These are phyloP conservation scores for Ceratocystiopsis minuta DNA, from an alignment of 2,329 filamentous ascomycete species.

Conservation along the genomic window DNA sequence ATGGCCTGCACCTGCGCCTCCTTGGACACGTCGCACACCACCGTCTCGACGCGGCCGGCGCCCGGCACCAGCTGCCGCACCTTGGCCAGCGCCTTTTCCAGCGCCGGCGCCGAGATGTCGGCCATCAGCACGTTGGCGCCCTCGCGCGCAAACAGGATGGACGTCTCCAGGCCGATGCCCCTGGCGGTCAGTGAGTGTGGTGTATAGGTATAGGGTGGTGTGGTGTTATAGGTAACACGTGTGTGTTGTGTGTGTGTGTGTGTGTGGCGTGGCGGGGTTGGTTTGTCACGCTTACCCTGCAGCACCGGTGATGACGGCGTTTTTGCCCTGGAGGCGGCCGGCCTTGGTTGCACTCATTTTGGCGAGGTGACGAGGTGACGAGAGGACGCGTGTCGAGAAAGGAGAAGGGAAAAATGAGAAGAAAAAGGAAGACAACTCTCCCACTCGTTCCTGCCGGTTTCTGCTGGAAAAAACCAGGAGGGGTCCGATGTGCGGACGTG, in stretches of 20 bases:
- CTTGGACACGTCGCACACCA: slow-evolving; percentile 62
- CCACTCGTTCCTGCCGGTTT: too few relatives aligned
- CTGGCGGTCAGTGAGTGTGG: slow-evolving; percentile 22
- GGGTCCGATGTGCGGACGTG: too few relatives aligned
- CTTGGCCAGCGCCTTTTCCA: slow-evolving; percentile 60
- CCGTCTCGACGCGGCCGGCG: slow-evolving; percentile 41
- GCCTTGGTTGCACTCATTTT: slow-evolving; percentile 6
- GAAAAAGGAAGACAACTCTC: too few relatives aligned
- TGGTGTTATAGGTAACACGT: neutral
- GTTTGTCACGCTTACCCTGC: slow-evolving; percentile 55
- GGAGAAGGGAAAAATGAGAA: too few relatives aligned
- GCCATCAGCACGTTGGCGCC: slow-evolving; percentile 72
- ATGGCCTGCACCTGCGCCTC: slow-evolving; percentile 61
- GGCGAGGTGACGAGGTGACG: too few relatives aligned
- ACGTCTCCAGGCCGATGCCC: slow-evolving; percentile 84
- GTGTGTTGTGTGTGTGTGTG: too few relatives aligned
- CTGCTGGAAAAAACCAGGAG: too few relatives aligned
- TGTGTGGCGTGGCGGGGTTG: neutral
- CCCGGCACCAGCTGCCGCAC: slow-evolving; percentile 53
- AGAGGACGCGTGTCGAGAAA: too few relatives aligned
- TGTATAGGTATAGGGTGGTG: too few relatives aligned
- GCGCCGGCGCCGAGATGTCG: slow-evolving; percentile 63
- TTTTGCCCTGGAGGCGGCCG: slow-evolving; percentile 41
- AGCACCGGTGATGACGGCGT: slow-evolving; percentile 62
- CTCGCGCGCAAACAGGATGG: slow-evolving; percentile 76